Evolutionary conservation across 2,329 filamentous ascomycete species (phyloP).

Genomic region (Trichophyton mentagrophytes): DNA sequence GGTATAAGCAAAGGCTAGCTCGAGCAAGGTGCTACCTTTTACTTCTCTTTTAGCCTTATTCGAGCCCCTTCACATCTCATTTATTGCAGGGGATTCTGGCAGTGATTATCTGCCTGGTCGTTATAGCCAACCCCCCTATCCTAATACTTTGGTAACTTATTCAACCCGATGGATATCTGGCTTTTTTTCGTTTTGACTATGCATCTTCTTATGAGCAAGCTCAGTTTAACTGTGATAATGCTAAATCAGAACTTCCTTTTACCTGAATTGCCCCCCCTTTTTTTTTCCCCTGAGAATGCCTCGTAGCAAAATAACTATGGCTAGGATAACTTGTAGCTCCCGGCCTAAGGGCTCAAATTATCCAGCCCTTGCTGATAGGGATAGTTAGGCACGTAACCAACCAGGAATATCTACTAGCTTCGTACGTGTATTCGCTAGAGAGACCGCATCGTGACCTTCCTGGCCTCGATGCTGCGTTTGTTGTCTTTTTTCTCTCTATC

Average conservation of each 20-base stretch:
- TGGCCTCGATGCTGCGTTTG: neutral
- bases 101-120: neutral
- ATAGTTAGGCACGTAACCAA: neutral
- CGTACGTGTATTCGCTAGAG: neutral
- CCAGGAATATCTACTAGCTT: neutral
- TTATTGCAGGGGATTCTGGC: neutral
- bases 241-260: neutral
- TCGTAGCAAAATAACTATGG: neutral
- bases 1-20: neutral
- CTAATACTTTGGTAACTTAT: too few species aligned
- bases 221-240: neutral
- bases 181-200: too few species aligned
- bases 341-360: too few species aligned
- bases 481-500: neutral
- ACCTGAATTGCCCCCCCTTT: neutral
- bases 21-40: neutral
- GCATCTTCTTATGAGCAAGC: too few species aligned
- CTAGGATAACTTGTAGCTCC: too few species aligned
- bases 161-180: too few species aligned
- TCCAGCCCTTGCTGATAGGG: neutral
- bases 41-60: neutral
- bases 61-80: neutral
- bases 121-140: too few species aligned
- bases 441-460: neutral
- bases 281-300: neutral